Percentiles rank a stretch among this genome's conserved stretches.
These are phyloP conservation scores for Hippophae tibetana DNA, from an alignment of 306 rosid species.

Conservation along the genomic window DNA sequence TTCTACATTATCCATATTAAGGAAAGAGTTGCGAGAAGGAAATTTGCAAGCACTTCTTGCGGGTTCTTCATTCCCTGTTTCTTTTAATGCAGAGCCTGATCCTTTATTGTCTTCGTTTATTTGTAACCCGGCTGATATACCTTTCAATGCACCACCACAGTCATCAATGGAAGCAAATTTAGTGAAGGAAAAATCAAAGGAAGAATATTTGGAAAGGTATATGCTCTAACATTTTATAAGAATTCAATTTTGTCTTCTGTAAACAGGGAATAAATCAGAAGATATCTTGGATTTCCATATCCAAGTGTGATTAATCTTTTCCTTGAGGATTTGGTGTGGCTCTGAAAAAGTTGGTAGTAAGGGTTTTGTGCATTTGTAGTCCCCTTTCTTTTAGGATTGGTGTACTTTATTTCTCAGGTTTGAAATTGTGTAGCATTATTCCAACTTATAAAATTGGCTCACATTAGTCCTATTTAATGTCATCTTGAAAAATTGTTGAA, in stretches of 20 bases:
- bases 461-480: too few relatives aligned
- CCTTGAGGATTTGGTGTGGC: too few relatives aligned
- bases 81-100: constrained; percentile 68
- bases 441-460: too few relatives aligned
- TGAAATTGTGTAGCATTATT: too few relatives aligned
- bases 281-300: too few relatives aligned
- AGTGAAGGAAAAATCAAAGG: constrained; percentile 39
- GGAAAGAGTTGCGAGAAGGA: constrained; percentile 79
- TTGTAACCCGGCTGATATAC: constrained; percentile 44
- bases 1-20: constrained; percentile 57
- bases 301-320: too few relatives aligned
- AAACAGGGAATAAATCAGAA: not conserved
- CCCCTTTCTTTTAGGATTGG: too few relatives aligned
- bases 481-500: too few relatives aligned
- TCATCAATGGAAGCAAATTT: constrained; percentile 32
- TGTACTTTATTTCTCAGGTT: too few relatives aligned
- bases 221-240: not conserved
- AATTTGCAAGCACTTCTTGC: constrained; percentile 65
- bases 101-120: constrained; percentile 75
- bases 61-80: constrained; percentile 46
- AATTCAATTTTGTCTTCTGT: not conserved
- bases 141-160: constrained; percentile 25
- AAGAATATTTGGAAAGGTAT: constrained; percentile 39
- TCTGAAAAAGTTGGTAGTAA: too few relatives aligned
- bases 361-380: too few relatives aligned